These are phyloP conservation scores for Xylariomycetidae sp. DNA, from an alignment of 2,329 filamentous ascomycete species.

Conservation along the genomic window DNA sequence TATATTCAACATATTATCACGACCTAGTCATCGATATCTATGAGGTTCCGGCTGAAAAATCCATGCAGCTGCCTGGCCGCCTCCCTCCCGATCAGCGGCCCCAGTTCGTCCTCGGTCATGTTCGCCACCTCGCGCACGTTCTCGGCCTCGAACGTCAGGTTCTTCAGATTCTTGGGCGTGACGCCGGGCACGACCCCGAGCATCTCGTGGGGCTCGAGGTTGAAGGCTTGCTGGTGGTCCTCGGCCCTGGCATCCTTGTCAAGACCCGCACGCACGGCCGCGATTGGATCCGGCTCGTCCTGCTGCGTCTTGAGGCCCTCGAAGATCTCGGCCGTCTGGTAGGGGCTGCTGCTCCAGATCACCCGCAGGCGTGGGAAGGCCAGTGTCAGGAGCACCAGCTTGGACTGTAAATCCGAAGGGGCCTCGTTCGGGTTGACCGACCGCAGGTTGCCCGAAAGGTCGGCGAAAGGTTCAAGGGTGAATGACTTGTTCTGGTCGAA, in stretches of 20 bases:
- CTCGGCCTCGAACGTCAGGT: conserved; percentile 66
- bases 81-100: conserved; percentile 70
- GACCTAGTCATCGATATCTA: conserved; percentile 49
- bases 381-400: conserved; percentile 86
- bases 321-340: conserved; percentile 97
- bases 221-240: conserved; percentile 67
- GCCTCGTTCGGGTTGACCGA: conserved; percentile 56
- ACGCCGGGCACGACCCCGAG: conserved; percentile 79
- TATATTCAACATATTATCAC: too few relatives aligned
- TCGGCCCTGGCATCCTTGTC: conserved; percentile 58
- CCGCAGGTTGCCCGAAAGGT: conserved; percentile 56
- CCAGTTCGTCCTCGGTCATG: conserved; percentile 70
- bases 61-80: conserved; percentile 69
- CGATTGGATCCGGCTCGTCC: conserved; percentile 83
- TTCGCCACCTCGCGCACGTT: conserved; percentile 82
- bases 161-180: conserved; percentile 70
- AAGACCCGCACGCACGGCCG: conserved; percentile 78
- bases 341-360: conserved; percentile 90
- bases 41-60: conserved; percentile 70
- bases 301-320: conserved; percentile 86
- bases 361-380: conserved; percentile 86
- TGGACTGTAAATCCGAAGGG: conserved; percentile 78
- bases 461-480: conserved; percentile 78
- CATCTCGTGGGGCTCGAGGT: conserved; percentile 87
- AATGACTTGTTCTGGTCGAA: conserved; percentile 98